Base-by-base conservation (phyloP, 1,139 yeast genomes). In the Geotrichum carabidarum region DNA sequence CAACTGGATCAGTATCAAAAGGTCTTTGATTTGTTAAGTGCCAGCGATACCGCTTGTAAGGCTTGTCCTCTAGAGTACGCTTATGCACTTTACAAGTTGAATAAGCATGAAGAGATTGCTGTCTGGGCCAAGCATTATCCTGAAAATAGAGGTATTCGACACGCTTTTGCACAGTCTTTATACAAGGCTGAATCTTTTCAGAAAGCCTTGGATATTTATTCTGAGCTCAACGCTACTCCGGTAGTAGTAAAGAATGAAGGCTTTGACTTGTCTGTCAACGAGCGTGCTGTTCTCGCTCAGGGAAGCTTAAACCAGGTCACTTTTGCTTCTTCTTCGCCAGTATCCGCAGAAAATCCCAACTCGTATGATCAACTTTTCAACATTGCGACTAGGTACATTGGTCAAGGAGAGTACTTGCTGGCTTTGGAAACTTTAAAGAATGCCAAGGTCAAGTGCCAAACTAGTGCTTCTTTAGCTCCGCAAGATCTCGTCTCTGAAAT, bases 131-230 rank as follows among this genome's bases (percentile, higher is more conserved):
- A 70, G 18, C 61, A 65, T 8, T 71, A 62, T 1, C 51, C 64
- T 15, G 60, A 63, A 11, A 54, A 60, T 61, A 71, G 83, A 61
- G 91, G 89, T 0, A 71, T 87, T 58, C 71, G 77, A 53, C 96
- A 90, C 67, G 77, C 89, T n/a, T 70, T 83, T 59, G 96, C 97
- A 0, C 99, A 91, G 71, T 82, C 83, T 59, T 79, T 78, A 65
- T 89, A 86, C 73, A 83, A 83, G 65, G 58, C 58, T 38, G 97
- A 96, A 8, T 68, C 78, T 18, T 77, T 80, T 61, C 67, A 65
- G 0, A 75, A 77, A 47, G 83, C 96, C 0, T 74, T 79, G 58
- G 67, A 70, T 5, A 62, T 86, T 3, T 89, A 88, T 66, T 22
- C 41, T 71, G 77, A 50, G 71, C 71, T 88, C 55, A 68, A 80